Evolutionary conservation across 2,329 filamentous ascomycete genomes (phyloP).

Genomic region (Didymella exigua): DNA sequence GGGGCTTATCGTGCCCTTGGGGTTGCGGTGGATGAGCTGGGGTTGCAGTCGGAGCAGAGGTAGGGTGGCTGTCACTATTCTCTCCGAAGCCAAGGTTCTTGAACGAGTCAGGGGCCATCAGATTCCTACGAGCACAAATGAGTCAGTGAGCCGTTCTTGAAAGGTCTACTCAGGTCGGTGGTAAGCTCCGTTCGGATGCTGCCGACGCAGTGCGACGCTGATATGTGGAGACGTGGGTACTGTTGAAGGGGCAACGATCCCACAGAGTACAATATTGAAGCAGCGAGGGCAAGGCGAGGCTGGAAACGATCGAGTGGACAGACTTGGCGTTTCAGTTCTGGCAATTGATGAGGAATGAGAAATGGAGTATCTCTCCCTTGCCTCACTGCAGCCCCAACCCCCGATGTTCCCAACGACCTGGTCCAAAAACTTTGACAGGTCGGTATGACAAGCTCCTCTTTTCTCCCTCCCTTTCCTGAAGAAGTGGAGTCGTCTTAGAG

Average conservation of each 20-base stretch:
- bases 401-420: conserved; percentile 32
- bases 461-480: conserved; percentile 26
- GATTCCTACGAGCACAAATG: conserved; percentile 61
- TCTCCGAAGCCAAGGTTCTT: conserved; percentile 84
- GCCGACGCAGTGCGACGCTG: conserved; percentile 33
- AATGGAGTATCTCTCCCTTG: conserved; percentile 32
- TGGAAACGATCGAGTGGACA: conserved; percentile 30
- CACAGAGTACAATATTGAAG: conserved; percentile 19
- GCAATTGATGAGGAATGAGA: conserved; percentile 32
- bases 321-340: conserved; percentile 35
- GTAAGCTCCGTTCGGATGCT: conserved; percentile 28
- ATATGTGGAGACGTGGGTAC: conserved; percentile 23
- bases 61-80: conserved; percentile 45
- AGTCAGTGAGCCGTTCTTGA: conserved; percentile 28
- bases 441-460: conserved; percentile 35
- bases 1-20: conserved; percentile 32
- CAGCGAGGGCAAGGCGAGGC: conserved; percentile 22
- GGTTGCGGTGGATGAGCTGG: conserved; percentile 31
- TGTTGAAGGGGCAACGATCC: conserved; percentile 22
- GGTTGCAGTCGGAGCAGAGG: conserved; percentile 33
- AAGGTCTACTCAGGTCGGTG: conserved; percentile 15
- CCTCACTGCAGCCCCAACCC: conserved; percentile 17
- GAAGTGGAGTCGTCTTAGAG: conserved; percentile 11
- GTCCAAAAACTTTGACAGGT: conserved; percentile 40
- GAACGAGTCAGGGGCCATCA: conserved; percentile 96